phyloP scores from a whole-genome alignment of 352 stramenopile species.

The Pythium dissimile region DNA sequence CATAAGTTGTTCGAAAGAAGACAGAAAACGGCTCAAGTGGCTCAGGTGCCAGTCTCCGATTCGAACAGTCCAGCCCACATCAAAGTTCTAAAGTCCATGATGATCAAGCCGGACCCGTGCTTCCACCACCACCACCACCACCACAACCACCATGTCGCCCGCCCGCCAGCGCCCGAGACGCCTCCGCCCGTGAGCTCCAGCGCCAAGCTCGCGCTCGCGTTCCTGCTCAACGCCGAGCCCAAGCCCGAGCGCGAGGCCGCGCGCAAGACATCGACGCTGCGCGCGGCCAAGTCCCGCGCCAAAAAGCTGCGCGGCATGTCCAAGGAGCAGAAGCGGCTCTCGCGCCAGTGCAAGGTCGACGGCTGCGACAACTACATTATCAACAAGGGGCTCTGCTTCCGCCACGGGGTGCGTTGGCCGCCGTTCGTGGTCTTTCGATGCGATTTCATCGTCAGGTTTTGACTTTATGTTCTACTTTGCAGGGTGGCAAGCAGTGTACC shows the following conservation, averaged over 20 bases:
- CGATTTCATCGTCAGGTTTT: too few relatives aligned
- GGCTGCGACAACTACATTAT: slow-evolving; percentile 47
- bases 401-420: slow-evolving; percentile 32
- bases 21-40: background rate
- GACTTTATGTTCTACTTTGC: too few relatives aligned
- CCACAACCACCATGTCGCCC: too few relatives aligned
- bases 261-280: slow-evolving; percentile 11
- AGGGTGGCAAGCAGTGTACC: slow-evolving; percentile 49
- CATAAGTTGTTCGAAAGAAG: too few relatives aligned
- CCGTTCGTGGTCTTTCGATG: background rate
- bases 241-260: background rate
- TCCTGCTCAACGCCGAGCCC: slow-evolving; percentile 14
- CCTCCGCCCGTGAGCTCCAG: slow-evolving; percentile 2
- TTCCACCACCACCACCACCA: too few relatives aligned
- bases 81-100: background rate
- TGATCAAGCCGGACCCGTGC: slow-evolving; percentile 1
- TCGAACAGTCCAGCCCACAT: slow-evolving; percentile 8
- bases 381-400: slow-evolving; percentile 42
- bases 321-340: slow-evolving; percentile 31
- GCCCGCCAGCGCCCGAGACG: background rate
- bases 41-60: slow-evolving; percentile 1
- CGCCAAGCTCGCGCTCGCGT: slow-evolving; percentile 15
- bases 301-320: slow-evolving; percentile 15
- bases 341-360: slow-evolving; percentile 30
- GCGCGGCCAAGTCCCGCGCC: slow-evolving; percentile 6